These are phyloP conservation scores for Ophiocytium majus DNA, from an alignment of 352 stramenopile species.

Conservation along the genomic window DNA sequence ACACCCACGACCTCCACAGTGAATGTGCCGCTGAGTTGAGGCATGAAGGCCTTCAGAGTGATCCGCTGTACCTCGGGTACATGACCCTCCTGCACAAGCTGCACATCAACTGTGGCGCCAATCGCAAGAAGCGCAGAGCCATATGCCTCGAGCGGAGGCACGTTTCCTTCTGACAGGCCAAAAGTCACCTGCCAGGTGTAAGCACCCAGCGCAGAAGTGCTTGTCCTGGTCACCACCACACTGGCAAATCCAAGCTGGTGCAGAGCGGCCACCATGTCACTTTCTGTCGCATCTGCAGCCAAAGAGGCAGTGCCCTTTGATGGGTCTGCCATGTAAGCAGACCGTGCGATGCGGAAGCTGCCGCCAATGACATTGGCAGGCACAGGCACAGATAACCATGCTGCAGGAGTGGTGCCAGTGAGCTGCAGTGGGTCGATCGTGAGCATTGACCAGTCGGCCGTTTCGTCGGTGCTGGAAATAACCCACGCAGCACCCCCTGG, in stretches of 20 bases:
- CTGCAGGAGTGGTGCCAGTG: not conserved
- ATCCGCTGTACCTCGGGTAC: conserved; percentile 7
- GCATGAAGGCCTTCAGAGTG: not conserved
- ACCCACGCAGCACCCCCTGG: not conserved
- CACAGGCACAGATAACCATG: not conserved
- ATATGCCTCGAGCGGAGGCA: not conserved
- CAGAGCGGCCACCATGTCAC: not conserved
- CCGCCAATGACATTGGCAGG: not conserved
- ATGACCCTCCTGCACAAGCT: not conserved
- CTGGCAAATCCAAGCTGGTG: not conserved
- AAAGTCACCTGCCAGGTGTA: not conserved
- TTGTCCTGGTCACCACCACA: not conserved
- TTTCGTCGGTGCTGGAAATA: not conserved
- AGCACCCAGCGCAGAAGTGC: not conserved
- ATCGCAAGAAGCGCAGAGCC: not conserved
- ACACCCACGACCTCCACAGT: not conserved
- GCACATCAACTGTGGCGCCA: not conserved
- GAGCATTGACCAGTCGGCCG: not conserved
- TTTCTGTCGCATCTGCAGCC: not conserved
- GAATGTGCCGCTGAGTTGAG: not conserved
- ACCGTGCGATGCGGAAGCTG: not conserved
- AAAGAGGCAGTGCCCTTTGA: not conserved
- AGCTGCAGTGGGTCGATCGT: not conserved
- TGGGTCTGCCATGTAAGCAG: not conserved
- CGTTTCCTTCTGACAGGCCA: not conserved